Percentiles rank a stretch among this genome's conserved stretches.
phyloP scores from a whole-genome alignment of 2,329 filamentous ascomycete species.

The Fusarium globosum region DNA sequence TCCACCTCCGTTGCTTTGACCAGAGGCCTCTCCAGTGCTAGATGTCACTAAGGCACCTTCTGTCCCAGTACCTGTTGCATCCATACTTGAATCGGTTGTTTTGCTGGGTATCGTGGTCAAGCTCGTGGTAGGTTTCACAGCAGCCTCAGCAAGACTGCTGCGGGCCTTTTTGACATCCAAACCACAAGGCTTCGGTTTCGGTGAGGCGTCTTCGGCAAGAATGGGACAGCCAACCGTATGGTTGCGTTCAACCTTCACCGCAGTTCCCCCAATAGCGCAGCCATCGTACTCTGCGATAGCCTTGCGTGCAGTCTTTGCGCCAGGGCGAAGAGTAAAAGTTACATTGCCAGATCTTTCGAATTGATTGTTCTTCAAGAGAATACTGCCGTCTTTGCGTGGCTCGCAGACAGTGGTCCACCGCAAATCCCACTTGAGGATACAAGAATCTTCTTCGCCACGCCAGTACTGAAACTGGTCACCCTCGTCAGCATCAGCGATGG shows the following conservation, averaged over 20 bases:
- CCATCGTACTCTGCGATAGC: slow-evolving; percentile 17
- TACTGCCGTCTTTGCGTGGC: slow-evolving; percentile 3
- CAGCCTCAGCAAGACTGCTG: slow-evolving; percentile 20
- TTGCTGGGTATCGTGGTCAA: slow-evolving; percentile 8
- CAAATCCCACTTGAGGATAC: slow-evolving; percentile 20
- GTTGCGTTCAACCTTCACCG: slow-evolving; percentile 15
- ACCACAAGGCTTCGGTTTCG: slow-evolving; percentile 21
- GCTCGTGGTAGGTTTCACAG: slow-evolving; percentile 29
- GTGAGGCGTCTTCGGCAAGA: slow-evolving; percentile 6
- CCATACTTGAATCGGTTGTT: neutral
- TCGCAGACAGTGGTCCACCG: slow-evolving; percentile 21
- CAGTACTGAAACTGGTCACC: slow-evolving; percentile 29
- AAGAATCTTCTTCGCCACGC: slow-evolving; percentile 17
- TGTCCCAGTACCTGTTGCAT: slow-evolving; percentile 45
- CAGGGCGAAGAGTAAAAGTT: slow-evolving; percentile 13
- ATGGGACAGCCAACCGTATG: slow-evolving; percentile 23
- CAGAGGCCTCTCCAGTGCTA: slow-evolving; percentile 68
- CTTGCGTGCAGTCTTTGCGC: slow-evolving; percentile 2
- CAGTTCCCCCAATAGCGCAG: slow-evolving; percentile 16
- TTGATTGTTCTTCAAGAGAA: slow-evolving; percentile 22
- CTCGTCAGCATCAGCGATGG: slow-evolving; percentile 11
- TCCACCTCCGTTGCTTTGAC: neutral
- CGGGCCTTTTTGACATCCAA: slow-evolving; percentile 16
- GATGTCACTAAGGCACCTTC: neutral
- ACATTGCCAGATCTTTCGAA: slow-evolving; percentile 13